Conservation (phyloP, 805 yeast genomes). For the Pichia phayaonensis region DNA sequence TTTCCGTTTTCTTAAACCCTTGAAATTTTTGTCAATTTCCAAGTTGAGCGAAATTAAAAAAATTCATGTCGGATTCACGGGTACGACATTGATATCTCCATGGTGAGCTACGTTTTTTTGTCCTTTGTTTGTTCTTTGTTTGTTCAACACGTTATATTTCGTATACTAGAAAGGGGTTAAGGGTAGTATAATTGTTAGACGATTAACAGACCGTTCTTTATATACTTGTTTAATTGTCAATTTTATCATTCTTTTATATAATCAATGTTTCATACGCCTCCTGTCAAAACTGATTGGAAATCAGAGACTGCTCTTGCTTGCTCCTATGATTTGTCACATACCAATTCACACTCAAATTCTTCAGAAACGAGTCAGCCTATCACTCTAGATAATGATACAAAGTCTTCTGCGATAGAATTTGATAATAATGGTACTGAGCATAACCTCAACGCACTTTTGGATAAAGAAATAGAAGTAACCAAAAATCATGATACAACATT, state of each 20-base stretch:
- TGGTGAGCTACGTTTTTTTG: not conserved
- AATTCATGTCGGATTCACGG: not conserved
- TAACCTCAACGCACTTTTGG: conserved; percentile 1
- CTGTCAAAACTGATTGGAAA: conserved; percentile 26
- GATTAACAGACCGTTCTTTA: not conserved
- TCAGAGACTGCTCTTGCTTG: conserved; percentile 18
- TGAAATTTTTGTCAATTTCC: not conserved
- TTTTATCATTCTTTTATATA: not conserved
- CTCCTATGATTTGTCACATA: conserved; percentile 15
- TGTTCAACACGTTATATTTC: not conserved
- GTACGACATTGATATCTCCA: not conserved
- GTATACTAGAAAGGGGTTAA: not conserved
- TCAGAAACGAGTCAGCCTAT: not conserved
- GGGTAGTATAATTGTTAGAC: not conserved
- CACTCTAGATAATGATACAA: not conserved
- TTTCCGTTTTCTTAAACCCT: not conserved
- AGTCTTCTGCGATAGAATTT: not conserved
- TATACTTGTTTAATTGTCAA: not conserved
- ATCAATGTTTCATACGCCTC: conserved; percentile 29
- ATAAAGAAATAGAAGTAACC: not conserved
- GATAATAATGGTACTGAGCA: not conserved
- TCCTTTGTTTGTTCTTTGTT: too few relatives aligned
- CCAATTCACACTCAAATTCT: conserved; percentile 1
- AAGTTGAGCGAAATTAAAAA: not conserved
- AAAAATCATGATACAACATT: not conserved